Evolutionary conservation across 768 basidiomycete species (phyloP).

Genomic region (Hygrocybe punicea): DNA sequence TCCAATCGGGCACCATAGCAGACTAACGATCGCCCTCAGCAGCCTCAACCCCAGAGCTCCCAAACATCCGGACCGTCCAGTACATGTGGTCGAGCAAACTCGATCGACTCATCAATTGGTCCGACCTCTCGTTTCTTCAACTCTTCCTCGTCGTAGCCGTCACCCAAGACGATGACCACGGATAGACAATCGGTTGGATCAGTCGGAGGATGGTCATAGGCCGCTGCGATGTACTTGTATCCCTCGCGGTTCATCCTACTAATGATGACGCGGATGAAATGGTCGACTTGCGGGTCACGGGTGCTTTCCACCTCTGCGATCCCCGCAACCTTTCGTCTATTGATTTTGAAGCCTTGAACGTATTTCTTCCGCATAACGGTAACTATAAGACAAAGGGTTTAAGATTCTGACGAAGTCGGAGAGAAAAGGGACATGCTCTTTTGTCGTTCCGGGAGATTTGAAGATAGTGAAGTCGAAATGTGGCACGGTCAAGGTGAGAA

Average conservation of each 20-base stretch:
- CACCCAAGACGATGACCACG: constrained; percentile 4
- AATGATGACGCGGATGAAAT: background rate
- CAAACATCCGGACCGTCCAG: constrained; percentile 8
- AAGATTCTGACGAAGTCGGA: no score
- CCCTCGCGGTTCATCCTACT: background rate
- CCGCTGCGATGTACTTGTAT: background rate
- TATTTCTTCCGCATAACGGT: no score
- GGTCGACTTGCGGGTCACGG: background rate
- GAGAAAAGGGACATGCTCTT: no score
- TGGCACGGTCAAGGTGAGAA: no score
- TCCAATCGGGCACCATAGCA: no score
- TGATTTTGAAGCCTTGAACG: background rate
- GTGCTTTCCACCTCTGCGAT: background rate
- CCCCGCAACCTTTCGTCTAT: background rate
- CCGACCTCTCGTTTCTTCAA: constrained; percentile 1
- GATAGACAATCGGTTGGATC: background rate
- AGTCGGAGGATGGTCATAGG: background rate
- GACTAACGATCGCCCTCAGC: no score
- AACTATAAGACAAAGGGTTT: no score
- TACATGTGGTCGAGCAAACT: constrained; percentile 6
- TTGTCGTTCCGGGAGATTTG: no score
- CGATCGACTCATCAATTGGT: constrained; percentile 6
- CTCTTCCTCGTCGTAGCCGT: constrained; percentile 17
- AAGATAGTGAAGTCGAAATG: no score
- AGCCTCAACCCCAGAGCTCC: constrained; percentile 9